These are phyloP conservation scores for Pythium insidiosum DNA, from an alignment of 352 stramenopile genomes.

Conservation along the genomic window DNA sequence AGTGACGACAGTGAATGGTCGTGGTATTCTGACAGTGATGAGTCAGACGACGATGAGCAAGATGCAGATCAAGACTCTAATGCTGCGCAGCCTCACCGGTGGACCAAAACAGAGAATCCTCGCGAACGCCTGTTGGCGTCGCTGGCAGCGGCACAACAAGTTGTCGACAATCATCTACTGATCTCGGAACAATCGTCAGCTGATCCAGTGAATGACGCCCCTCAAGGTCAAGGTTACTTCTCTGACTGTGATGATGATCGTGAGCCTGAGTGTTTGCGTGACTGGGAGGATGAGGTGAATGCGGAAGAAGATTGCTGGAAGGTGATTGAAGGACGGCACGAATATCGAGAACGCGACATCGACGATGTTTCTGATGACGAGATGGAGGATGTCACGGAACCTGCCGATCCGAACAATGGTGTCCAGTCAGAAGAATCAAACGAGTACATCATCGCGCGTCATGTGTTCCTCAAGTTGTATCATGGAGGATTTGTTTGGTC, in stretches of 20 bases:
- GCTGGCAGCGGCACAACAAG: conserved; percentile 27
- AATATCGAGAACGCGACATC: conserved; percentile 18
- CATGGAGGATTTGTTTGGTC: too few species aligned
- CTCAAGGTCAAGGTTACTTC: conserved; percentile 55
- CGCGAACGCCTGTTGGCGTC: conserved; percentile 37
- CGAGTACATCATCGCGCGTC: conserved; percentile 62
- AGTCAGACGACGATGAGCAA: conserved; percentile 13
- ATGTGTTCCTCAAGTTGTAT: too few species aligned
- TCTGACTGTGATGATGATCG: conserved; percentile 57
- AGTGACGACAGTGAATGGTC: conserved; percentile 43
- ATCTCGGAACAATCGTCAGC: conserved; percentile 17
- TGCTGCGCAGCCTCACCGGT: background rate
- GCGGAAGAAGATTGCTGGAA: conserved; percentile 49
- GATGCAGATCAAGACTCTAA: background rate
- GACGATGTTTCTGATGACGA: conserved; percentile 16
- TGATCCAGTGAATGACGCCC: conserved; percentile 26
- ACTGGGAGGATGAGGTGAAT: conserved; percentile 8
- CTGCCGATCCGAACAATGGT: conserved; percentile 16
- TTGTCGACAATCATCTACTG: conserved; percentile 42
- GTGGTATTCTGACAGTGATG: conserved; percentile 52
- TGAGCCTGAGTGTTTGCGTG: conserved; percentile 17
- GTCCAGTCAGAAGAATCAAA: conserved; percentile 24
- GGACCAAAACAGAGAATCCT: conserved; percentile 1
- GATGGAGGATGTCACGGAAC: background rate
- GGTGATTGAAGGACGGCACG: too few species aligned